Conservation (phyloP, 257 asterid genomes). For the Nicotiana tomentosiformis region DNA sequence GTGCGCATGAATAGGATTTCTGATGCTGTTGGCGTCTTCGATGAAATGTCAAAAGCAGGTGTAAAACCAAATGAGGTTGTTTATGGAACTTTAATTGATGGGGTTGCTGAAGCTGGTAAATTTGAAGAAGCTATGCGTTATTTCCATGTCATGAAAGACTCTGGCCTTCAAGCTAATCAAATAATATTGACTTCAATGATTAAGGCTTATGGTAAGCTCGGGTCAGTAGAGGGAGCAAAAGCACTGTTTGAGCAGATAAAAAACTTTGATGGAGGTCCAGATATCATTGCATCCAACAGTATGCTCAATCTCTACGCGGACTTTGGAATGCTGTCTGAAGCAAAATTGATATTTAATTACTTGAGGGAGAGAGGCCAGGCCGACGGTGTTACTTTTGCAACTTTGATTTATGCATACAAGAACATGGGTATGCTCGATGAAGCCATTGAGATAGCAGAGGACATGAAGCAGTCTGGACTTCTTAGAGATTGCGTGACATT, state of each 20-base stretch:
- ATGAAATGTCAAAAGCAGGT: constrained; percentile 54
- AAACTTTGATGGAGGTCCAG: constrained; percentile 59
- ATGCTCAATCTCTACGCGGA: constrained; percentile 77
- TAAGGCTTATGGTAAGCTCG: constrained; percentile 69
- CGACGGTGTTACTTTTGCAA: constrained; percentile 73
- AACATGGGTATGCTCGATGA: constrained; percentile 87
- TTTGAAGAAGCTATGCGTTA: constrained; percentile 63
- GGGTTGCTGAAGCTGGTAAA: constrained; percentile 71
- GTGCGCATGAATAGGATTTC: constrained; percentile 42
- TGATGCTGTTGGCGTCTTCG: constrained; percentile 52
- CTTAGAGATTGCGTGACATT: constrained; percentile 52
- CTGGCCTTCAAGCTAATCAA: constrained; percentile 56
- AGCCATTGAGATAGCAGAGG: constrained; percentile 71
- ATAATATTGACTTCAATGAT: constrained; percentile 78
- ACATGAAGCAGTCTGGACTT: constrained; percentile 61
- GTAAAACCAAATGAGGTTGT: constrained; percentile 75
- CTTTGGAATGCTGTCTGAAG: constrained; percentile 78
- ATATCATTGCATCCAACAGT: constrained; percentile 78
- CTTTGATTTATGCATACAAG: constrained; percentile 78
- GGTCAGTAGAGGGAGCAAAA: constrained; percentile 77
- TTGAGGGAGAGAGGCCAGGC: constrained; percentile 47
- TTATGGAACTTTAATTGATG: constrained; percentile 65
- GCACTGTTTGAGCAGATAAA: constrained; percentile 58
- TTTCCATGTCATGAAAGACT: constrained; percentile 56
- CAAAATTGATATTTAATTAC: constrained; percentile 41